A percentile compares a stretch with the other conserved stretches of the same genome.
Evolutionary conservation across 176 grass and related monocot species (phyloP).

Genomic region (Zoysia japonica): DNA sequence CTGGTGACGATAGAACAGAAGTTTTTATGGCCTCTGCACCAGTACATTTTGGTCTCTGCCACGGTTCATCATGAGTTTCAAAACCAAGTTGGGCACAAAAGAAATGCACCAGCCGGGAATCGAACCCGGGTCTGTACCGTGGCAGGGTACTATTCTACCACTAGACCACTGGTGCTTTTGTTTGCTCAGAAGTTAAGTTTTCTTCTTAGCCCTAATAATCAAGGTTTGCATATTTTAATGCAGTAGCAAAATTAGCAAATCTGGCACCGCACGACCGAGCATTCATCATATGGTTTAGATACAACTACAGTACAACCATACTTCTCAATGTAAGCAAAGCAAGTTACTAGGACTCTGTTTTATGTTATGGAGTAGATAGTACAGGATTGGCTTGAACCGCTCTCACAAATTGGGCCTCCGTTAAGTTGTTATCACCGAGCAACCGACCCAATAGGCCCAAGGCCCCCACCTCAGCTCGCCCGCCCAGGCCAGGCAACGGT

Average conservation of each 20-base stretch:
- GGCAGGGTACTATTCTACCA: slow-evolving; percentile 88
- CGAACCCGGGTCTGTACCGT: slow-evolving; percentile 78
- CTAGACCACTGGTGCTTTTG: slow-evolving; percentile 66
- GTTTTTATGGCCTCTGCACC: too few species aligned
- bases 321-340: background rate
- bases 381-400: background rate
- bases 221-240: background rate
- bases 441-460: background rate
- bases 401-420: background rate
- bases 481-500: background rate
- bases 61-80: background rate
- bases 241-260: background rate
- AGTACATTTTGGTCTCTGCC: background rate
- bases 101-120: slow-evolving; percentile 52
- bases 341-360: too few species aligned
- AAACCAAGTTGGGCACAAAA: background rate
- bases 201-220: too few species aligned
- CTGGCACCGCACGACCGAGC: background rate
- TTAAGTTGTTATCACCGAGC: background rate
- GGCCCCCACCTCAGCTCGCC: background rate
- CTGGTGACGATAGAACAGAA: too few species aligned
- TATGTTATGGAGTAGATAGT: too few species aligned
- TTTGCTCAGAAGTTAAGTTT: too few species aligned
- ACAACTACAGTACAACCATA: background rate
- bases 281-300: background rate